Evolutionary conservation across 768 basidiomycete species (phyloP).

Genomic region (Pleurotus sapidus): DNA sequence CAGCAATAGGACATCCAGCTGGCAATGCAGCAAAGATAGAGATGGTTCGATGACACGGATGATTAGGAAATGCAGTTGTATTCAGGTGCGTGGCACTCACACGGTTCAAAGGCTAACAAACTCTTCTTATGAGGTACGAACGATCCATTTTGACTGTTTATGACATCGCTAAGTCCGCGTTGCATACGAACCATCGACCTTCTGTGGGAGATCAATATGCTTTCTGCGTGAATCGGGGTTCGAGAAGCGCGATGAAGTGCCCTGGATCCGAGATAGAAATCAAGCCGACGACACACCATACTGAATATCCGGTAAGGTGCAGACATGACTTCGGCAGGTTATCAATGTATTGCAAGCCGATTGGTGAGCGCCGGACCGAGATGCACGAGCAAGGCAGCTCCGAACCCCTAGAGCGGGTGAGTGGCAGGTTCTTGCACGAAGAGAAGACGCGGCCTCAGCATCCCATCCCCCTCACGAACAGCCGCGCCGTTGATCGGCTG

Average conservation of each 20-base stretch:
- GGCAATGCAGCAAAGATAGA: background rate
- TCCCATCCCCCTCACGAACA: constrained; percentile 8
- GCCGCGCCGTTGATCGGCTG: constrained; percentile 2
- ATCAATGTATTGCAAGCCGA: background rate
- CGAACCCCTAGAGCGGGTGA: background rate
- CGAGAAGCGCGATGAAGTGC: constrained; percentile 2
- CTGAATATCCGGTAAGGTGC: background rate
- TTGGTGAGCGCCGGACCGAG: background rate
- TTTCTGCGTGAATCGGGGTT: constrained; percentile 3
- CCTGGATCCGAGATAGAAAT: background rate
- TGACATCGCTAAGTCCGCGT: constrained; percentile 8
- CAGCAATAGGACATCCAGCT: background rate
- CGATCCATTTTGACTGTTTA: background rate
- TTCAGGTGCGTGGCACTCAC: constrained; percentile 2
- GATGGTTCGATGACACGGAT: background rate
- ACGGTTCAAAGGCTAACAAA: background rate
- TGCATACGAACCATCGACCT: background rate
- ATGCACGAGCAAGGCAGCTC: background rate
- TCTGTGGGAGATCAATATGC: constrained; percentile 3
- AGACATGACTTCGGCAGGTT: background rate
- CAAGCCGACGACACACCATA: constrained; percentile 5
- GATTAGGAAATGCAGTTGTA: background rate
- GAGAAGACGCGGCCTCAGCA: constrained; percentile 6
- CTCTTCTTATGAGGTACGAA: constrained; percentile 5
- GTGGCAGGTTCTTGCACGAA: background rate